phyloP scores from a whole-genome alignment of 108 stramenopile species.

The Parietichytrium sp. region DNA sequence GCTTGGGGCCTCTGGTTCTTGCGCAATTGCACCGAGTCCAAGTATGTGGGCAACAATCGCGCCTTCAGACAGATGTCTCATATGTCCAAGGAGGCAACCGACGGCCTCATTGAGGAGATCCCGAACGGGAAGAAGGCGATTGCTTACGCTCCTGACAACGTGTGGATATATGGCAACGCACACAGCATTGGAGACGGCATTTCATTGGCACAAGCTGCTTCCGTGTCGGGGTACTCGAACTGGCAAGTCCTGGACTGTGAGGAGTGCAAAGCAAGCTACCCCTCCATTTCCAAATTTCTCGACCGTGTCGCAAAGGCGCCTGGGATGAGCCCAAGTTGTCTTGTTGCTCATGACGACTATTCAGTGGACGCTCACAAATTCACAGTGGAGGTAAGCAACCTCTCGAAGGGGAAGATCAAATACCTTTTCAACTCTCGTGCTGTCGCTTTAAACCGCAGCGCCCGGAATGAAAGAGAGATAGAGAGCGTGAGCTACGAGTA shows the following conservation, averaged over 20 bases:
- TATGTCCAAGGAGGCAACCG: background rate
- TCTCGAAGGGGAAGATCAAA: too few relatives aligned
- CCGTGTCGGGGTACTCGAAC: background rate
- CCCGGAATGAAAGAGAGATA: too few relatives aligned
- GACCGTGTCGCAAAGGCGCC: background rate
- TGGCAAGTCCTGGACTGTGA: background rate
- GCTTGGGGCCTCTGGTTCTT: background rate
- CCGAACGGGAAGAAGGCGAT: background rate
- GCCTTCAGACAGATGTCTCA: background rate
- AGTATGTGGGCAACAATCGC: background rate
- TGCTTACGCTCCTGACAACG: background rate
- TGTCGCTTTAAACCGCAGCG: too few relatives aligned
- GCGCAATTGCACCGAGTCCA: background rate
- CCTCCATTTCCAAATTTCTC: background rate
- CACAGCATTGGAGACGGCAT: background rate
- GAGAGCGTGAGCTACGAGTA: too few relatives aligned
- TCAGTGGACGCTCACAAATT: slow-evolving; percentile 1
- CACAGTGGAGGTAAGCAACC: background rate
- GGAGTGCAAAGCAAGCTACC: background rate
- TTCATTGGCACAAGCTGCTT: background rate
- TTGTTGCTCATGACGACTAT: slow-evolving; percentile 3
- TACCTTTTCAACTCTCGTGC: too few relatives aligned
- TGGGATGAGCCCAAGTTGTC: background rate
- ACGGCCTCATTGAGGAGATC: background rate
- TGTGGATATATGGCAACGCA: background rate